Evolutionary conservation across 805 yeast species (phyloP).

Genomic region (Maudiozyma barnettii): DNA sequence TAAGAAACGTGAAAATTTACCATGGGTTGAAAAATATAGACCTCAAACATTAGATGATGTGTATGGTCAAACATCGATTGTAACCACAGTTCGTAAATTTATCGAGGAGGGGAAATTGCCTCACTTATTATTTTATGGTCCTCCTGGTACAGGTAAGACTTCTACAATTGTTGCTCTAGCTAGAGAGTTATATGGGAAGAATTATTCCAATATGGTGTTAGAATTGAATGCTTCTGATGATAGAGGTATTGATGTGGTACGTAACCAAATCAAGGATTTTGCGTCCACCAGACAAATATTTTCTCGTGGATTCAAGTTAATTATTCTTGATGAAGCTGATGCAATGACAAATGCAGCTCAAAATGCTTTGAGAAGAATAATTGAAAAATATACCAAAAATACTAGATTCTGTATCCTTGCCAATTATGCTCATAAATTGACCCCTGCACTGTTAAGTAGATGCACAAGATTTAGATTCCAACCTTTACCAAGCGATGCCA

Average conservation of each 20-base stretch:
- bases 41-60: slow-evolving; percentile 79
- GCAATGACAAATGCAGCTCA: slow-evolving; percentile 88
- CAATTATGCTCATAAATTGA: slow-evolving; percentile 88
- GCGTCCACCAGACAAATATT: slow-evolving; percentile 95
- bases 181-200: slow-evolving; percentile 73
- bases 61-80: slow-evolving; percentile 82
- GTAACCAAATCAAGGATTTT: slow-evolving; percentile 92
- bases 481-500: slow-evolving; percentile 63
- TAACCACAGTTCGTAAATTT: slow-evolving; percentile 75
- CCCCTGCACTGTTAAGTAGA: slow-evolving; percentile 89
- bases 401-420: slow-evolving; percentile 95
- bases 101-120: slow-evolving; percentile 79
- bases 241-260: slow-evolving; percentile 95
- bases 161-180: slow-evolving; percentile 85
- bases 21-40: slow-evolving; percentile 94
- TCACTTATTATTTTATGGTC: slow-evolving; percentile 88
- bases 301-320: slow-evolving; percentile 72
- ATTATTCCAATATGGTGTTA: slow-evolving; percentile 77
- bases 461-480: slow-evolving; percentile 92
- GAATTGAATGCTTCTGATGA: slow-evolving; percentile 96
- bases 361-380: slow-evolving; percentile 66
- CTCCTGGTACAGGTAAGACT: slow-evolving; percentile 92
- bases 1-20: slow-evolving; percentile 33
- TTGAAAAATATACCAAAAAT: slow-evolving; percentile 87
- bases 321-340: slow-evolving; percentile 93